phyloP scores from a whole-genome alignment of 2,329 filamentous ascomycete genomes.

The Apiospora saccharicola region DNA sequence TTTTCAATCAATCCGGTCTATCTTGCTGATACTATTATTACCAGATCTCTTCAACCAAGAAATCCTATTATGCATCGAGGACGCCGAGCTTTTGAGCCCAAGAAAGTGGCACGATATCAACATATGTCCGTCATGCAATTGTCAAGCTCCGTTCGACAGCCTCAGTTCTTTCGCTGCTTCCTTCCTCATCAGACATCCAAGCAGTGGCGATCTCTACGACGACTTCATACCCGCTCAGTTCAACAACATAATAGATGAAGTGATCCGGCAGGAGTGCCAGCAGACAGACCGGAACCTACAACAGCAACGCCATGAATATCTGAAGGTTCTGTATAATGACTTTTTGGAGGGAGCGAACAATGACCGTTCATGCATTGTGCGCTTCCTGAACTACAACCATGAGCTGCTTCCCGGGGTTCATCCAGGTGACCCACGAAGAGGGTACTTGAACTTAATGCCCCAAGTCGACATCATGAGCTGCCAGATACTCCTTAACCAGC shows the following conservation, averaged over 20 bases:
- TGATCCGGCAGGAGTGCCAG: neutral
- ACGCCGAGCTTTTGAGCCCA: neutral
- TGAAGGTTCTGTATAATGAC: neutral
- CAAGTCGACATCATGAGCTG: too few species aligned
- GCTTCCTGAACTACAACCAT: neutral
- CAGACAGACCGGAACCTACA: neutral
- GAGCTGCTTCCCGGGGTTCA: neutral
- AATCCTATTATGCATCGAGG: neutral
- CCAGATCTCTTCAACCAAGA: neutral
- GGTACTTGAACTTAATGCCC: neutral
- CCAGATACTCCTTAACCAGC: neutral
- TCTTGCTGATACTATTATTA: neutral
- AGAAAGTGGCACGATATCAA: neutral
- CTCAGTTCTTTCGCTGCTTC: neutral
- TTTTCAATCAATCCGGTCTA: neutral
- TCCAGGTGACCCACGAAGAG: neutral
- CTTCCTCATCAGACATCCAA: neutral
- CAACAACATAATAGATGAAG: neutral
- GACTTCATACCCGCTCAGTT: neutral
- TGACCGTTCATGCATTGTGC: too few species aligned
- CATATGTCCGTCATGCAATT: neutral
- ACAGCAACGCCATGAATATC: neutral
- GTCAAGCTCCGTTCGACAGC: neutral
- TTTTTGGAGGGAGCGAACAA: neutral
- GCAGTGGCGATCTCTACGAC: neutral